Evolutionary conservation across 768 basidiomycete species (phyloP), one percentile per base, ranked within the genome.

Genomic region (Trametes meyenii): DNA sequence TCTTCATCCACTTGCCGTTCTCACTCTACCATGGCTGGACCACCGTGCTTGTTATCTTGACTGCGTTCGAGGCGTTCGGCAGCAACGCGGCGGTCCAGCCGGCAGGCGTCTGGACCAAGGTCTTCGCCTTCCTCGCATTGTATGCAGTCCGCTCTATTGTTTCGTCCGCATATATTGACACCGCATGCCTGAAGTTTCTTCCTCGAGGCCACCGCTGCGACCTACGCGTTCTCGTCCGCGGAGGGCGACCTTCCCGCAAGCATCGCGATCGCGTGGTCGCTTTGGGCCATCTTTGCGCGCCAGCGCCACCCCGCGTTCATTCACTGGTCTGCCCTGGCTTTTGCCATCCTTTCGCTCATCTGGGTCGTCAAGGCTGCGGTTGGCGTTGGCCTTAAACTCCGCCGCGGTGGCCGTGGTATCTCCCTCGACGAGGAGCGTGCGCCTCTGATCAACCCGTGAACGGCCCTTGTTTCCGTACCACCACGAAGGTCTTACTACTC

Each of bases 1-100:
- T 96, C 64, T 95, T 96, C 63, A 82, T 98, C 45, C 95, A 98
- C 74, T 86, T 97, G 17, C 97, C 97, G 2, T 98, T 98, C 84
- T 95, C 92, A 2, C 86, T 98, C 50, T 97, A 90, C 77, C 94
- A 97, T 70, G 96, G 94, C 39, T 94, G 92, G 91, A 90, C 88
- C 12, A 92, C 92, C 55, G 86, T 94, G 61, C 84, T 92, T 54
- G 85, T 94, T 60, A 73, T 95, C 68, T 75, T 95, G 65, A 88
- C 90, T 43, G 90, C 82, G 2, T 96, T 96, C 69, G 88, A 94
- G 66, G 94, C 94, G 0, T 96, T 96, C 68, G 96, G 96, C 65
- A 85, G 87, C 61, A 82, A 96, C 72, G 86, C 90, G 0, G 70
- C 79, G 61, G 74, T 71, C 60, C 78, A 89, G 58, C 75, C 71